Percentiles rank a stretch among this genome's conserved stretches.
phyloP scores from a whole-genome alignment of 2,329 filamentous ascomycete genomes.

The Thermoascus crustaceus region DNA sequence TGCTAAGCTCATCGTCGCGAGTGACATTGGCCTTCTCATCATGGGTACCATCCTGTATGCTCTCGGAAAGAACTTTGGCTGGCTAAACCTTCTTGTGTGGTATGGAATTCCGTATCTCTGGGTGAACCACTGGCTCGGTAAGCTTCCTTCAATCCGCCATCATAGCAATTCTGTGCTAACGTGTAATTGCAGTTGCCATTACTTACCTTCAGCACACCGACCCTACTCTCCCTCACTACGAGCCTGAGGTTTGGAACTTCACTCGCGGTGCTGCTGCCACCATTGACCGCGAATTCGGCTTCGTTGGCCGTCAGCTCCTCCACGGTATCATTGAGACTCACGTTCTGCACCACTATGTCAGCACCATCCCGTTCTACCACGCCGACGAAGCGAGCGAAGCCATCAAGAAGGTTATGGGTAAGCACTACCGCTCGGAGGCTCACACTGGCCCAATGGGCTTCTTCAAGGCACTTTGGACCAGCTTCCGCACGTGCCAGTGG shows the following conservation, averaged over 20 bases:
- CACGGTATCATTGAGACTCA: slow-evolving; percentile 98
- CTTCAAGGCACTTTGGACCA: slow-evolving; percentile 71
- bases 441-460: slow-evolving; percentile 73
- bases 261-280: slow-evolving; percentile 88
- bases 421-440: slow-evolving; percentile 82
- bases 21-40: slow-evolving; percentile 71
- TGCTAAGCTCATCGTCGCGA: slow-evolving; percentile 75
- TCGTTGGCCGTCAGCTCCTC: slow-evolving; percentile 81
- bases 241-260: slow-evolving; percentile 79
- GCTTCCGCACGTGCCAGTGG: slow-evolving; percentile 86
- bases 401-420: slow-evolving; percentile 91
- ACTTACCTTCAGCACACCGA: slow-evolving; percentile 98
- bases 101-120: slow-evolving; percentile 92
- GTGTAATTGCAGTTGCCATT: slow-evolving; percentile 67
- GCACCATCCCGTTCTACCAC: slow-evolving; percentile 92
- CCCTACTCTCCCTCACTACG: slow-evolving; percentile 87
- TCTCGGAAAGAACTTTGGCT: slow-evolving; percentile 71
- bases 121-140: slow-evolving; percentile 99
- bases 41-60: slow-evolving; percentile 54
- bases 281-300: slow-evolving; percentile 94
- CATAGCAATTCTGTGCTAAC: too few relatives aligned
- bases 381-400: slow-evolving; percentile 90
- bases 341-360: slow-evolving; percentile 95
- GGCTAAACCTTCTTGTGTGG: slow-evolving; percentile 82
- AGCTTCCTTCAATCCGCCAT: too few relatives aligned